phyloP scores from a whole-genome alignment of 441 rosid species.

The Euphorbia schlechtendalii region DNA sequence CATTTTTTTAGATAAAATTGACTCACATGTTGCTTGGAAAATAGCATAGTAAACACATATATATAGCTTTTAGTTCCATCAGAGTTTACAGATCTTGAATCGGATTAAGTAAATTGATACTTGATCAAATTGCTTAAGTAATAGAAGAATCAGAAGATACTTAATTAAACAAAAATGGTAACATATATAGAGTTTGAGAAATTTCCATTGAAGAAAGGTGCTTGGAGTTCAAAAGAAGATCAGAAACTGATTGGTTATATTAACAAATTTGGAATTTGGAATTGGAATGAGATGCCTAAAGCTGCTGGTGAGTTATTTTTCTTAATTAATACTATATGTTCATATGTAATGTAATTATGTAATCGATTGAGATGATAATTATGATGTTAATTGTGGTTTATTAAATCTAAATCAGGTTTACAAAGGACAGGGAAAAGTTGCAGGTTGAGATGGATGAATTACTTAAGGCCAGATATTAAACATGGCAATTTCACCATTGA shows the following conservation, averaged over 20 bases:
- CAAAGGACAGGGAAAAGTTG: slow-evolving; percentile 46
- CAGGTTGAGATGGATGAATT: slow-evolving; percentile 46
- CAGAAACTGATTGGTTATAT: slow-evolving; percentile 6
- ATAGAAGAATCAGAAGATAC: no score
- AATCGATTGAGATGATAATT: no score
- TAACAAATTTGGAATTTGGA: slow-evolving; percentile 6
- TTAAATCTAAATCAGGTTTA: slow-evolving; percentile 23
- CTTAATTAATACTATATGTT: no score
- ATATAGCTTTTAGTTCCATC: no score
- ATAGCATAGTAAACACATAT: no score
- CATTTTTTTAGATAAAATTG: no score
- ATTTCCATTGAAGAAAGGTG: slow-evolving; percentile 6
- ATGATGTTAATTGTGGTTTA: no score
- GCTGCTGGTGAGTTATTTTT: slow-evolving; percentile 10
- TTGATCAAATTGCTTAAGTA: no score
- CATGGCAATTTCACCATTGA: slow-evolving; percentile 35
- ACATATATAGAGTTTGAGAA: not conserved
- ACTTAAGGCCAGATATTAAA: slow-evolving; percentile 30
- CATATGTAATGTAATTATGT: no score
- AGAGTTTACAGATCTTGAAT: no score
- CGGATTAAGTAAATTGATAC: no score
- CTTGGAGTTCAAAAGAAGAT: slow-evolving; percentile 16
- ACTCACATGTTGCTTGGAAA: no score
- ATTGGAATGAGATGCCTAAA: slow-evolving; percentile 18
- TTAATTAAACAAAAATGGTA: not conserved